These are phyloP conservation scores for Aureobasidium sp. DNA, from an alignment of 2,329 filamentous ascomycete genomes.

Conservation along the genomic window DNA sequence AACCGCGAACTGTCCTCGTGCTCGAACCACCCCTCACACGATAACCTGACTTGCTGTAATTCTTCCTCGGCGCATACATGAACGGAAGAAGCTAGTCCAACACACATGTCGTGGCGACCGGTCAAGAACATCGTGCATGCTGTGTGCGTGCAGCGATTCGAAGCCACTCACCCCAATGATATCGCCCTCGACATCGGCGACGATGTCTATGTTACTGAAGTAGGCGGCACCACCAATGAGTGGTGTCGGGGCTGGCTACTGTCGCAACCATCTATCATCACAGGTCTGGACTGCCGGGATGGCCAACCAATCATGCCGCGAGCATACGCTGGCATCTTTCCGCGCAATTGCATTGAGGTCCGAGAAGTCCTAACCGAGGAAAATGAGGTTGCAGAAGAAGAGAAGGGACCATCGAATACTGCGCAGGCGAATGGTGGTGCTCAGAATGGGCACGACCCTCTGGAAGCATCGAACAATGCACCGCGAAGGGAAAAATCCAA, in stretches of 20 bases:
- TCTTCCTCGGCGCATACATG: slow-evolving; percentile 1
- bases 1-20: background rate
- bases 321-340: slow-evolving; percentile 98
- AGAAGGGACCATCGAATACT: slow-evolving; percentile 11
- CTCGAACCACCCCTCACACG: background rate
- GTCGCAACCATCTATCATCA: slow-evolving; percentile 84
- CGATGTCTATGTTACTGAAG: slow-evolving; percentile 97
- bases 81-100: background rate
- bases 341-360: slow-evolving; percentile 87
- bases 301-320: slow-evolving; percentile 91
- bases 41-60: background rate
- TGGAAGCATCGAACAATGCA: background rate
- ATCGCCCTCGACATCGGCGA: slow-evolving; percentile 95
- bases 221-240: slow-evolving; percentile 73
- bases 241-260: slow-evolving; percentile 97
- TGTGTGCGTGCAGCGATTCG: slow-evolving; percentile 90
- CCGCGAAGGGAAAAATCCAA: background rate
- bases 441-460: background rate
- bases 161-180: slow-evolving; percentile 77
- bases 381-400: slow-evolving; percentile 11
- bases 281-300: slow-evolving; percentile 82
- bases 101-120: slow-evolving; percentile 89
- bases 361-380: slow-evolving; percentile 80
- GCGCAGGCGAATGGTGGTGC: background rate
- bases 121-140: slow-evolving; percentile 96